Evolutionary conservation across 305 asterid genomes (phyloP).

Genomic region (Solanum hybrid): DNA sequence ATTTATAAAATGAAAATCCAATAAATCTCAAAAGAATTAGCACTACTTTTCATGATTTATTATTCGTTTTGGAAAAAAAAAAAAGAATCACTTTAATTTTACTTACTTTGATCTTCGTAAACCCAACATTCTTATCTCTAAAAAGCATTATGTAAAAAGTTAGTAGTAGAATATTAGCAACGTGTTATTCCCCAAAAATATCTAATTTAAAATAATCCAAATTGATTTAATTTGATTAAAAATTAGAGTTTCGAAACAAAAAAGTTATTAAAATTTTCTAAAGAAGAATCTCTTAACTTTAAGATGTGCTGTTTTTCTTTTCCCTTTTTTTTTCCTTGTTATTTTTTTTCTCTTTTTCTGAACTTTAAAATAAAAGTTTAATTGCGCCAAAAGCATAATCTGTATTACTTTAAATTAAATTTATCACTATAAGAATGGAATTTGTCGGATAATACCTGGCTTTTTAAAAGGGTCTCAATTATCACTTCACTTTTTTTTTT

Average conservation of each 20-base stretch:
- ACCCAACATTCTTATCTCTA: conserved; percentile 56
- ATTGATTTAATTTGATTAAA: neutral
- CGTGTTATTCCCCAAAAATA: conserved; percentile 8
- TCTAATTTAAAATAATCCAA: neutral
- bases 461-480: conserved; percentile 17
- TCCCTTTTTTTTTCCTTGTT: neutral
- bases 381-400: conserved; percentile 41
- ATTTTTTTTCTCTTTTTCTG: neutral
- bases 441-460: conserved; percentile 25
- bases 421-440: conserved; percentile 30
- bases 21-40: conserved; percentile 20
- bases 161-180: conserved; percentile 23
- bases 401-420: conserved; percentile 28
- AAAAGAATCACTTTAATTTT: conserved; percentile 23
- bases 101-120: conserved; percentile 32
- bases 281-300: conserved; percentile 5
- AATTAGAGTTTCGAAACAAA: neutral
- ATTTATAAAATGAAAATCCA: neutral
- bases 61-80: conserved; percentile 52
- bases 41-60: conserved; percentile 65
- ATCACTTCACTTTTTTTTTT: neutral
- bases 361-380: conserved; percentile 26
- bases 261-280: neutral
- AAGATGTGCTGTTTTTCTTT: neutral
- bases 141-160: conserved; percentile 34